These are phyloP conservation scores for Chiua virens DNA, from an alignment of 768 basidiomycete genomes.

Conservation along the genomic window DNA sequence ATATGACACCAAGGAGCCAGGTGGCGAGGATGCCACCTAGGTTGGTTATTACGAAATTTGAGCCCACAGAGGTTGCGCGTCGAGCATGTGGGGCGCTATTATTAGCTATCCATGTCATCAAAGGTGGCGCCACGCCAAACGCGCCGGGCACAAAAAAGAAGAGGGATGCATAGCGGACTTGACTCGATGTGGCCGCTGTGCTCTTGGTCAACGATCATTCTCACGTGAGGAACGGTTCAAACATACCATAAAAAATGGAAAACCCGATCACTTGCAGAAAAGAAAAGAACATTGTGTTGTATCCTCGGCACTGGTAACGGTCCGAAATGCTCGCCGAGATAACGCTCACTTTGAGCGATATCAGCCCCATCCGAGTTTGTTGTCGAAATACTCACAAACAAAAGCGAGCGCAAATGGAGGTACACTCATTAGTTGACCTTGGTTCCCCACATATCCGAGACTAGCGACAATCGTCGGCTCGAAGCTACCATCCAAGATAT, in stretches of 20 bases:
- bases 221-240: neutral
- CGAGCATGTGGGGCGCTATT: slow-evolving; percentile 57
- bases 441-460: slow-evolving; percentile 52
- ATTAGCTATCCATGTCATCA: slow-evolving; percentile 61
- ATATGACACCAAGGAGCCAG: slow-evolving; percentile 56
- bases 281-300: slow-evolving; percentile 44
- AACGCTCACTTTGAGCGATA: slow-evolving; percentile 31
- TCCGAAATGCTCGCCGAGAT: slow-evolving; percentile 51
- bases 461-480: slow-evolving; percentile 60
- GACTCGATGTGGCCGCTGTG: slow-evolving; percentile 29
- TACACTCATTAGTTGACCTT: slow-evolving; percentile 63
- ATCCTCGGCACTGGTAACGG: slow-evolving; percentile 49
- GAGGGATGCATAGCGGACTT: slow-evolving; percentile 53
- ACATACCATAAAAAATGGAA: slow-evolving; percentile 3
- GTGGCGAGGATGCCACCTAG: slow-evolving; percentile 61
- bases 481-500: slow-evolving; percentile 50
- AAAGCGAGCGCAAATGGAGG: slow-evolving; percentile 52
- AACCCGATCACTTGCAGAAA: slow-evolving; percentile 38
- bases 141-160: slow-evolving; percentile 55
- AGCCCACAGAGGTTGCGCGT: slow-evolving; percentile 57
- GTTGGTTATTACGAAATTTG: slow-evolving; percentile 55
- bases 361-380: neutral
- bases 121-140: slow-evolving; percentile 49
- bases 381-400: slow-evolving; percentile 33
- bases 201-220: neutral